Conservation (phyloP, 768 basidiomycete genomes). For the Macrolepiota fuliginosa region DNA sequence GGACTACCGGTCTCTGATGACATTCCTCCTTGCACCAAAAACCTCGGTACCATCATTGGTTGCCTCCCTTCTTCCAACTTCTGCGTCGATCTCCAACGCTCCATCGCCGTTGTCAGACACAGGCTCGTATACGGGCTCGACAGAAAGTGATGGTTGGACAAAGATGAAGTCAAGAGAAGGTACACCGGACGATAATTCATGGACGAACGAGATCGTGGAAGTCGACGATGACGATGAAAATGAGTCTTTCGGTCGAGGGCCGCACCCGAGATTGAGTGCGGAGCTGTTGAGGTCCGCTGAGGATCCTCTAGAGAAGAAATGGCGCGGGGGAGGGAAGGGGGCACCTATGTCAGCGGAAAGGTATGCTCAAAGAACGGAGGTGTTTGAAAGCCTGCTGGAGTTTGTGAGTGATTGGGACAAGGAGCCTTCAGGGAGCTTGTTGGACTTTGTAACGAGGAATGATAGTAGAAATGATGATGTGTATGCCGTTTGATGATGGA, state of each 20-base stretch:
- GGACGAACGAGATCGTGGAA: slow-evolving; percentile 35
- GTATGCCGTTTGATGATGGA: neutral
- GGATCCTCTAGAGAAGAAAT: slow-evolving; percentile 23
- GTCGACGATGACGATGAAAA: slow-evolving; percentile 25
- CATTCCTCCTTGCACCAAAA: slow-evolving; percentile 52
- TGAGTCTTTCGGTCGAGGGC: neutral
- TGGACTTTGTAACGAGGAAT: slow-evolving; percentile 56
- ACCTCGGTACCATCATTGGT: slow-evolving; percentile 20
- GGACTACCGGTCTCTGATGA: slow-evolving; percentile 62
- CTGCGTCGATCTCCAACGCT: neutral
- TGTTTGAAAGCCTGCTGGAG: slow-evolving; percentile 65
- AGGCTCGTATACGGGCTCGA: slow-evolving; percentile 28
- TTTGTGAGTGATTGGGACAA: slow-evolving; percentile 64
- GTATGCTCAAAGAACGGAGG: slow-evolving; percentile 63
- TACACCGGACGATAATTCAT: slow-evolving; percentile 18
- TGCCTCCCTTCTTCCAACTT: slow-evolving; percentile 11
- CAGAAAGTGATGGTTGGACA: slow-evolving; percentile 33
- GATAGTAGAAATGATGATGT: slow-evolving; percentile 15
- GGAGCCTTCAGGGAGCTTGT: slow-evolving; percentile 61
- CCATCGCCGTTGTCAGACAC: slow-evolving; percentile 30
- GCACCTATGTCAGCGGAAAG: slow-evolving; percentile 38
- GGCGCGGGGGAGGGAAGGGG: slow-evolving; percentile 15
- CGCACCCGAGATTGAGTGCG: slow-evolving; percentile 14
- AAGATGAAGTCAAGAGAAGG: slow-evolving; percentile 35
- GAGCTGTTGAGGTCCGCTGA: slow-evolving; percentile 24